Percentiles rank a stretch among this genome's conserved stretches.
Conservation (phyloP, 805 yeast species). For the Wickerhamiella nectarea region DNA sequence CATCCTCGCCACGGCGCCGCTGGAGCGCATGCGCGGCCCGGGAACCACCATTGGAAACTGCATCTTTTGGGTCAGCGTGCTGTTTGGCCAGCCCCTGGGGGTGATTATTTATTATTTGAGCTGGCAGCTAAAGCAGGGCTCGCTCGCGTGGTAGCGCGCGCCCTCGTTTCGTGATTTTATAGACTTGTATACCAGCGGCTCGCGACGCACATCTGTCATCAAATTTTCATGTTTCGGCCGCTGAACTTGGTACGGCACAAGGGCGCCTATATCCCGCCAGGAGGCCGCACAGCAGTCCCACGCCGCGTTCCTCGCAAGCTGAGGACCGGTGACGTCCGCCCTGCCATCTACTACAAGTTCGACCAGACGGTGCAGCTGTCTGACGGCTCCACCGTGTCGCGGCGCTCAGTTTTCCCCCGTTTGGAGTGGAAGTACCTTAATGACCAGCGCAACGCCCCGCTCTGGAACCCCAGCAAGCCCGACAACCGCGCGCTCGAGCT, state of each 20-base stretch:
- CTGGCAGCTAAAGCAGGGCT: constrained; percentile 28
- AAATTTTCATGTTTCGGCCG: constrained; percentile 4
- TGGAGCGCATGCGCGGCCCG: constrained; percentile 30
- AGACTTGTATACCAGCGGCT: no score
- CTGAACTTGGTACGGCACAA: constrained; percentile 9
- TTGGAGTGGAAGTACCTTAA: constrained; percentile 71
- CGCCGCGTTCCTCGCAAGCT: constrained; percentile 22
- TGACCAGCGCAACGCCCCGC: constrained; percentile 74
- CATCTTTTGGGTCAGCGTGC: constrained; percentile 34
- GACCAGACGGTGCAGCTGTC: constrained; percentile 79
- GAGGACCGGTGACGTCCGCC: constrained; percentile 67
- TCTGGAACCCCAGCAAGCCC: constrained; percentile 81
- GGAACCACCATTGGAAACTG: constrained; percentile 34
- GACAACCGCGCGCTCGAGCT: constrained; percentile 63
- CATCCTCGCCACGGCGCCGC: constrained; percentile 29
- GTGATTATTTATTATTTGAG: constrained; percentile 33
- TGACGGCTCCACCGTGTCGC: constrained; percentile 78
- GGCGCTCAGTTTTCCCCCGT: constrained; percentile 81
- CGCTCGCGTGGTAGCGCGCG: neutral
- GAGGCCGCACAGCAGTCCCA: constrained; percentile 17
- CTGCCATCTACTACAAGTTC: constrained; percentile 84
- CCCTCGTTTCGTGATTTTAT: neutral
- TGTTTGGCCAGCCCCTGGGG: constrained; percentile 35
- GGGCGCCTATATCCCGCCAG: constrained; percentile 20
- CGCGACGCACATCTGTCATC: no score